Base-by-base conservation (phyloP, 2,329 filamentous ascomycete genomes). In the Seiridium unicorne region DNA sequence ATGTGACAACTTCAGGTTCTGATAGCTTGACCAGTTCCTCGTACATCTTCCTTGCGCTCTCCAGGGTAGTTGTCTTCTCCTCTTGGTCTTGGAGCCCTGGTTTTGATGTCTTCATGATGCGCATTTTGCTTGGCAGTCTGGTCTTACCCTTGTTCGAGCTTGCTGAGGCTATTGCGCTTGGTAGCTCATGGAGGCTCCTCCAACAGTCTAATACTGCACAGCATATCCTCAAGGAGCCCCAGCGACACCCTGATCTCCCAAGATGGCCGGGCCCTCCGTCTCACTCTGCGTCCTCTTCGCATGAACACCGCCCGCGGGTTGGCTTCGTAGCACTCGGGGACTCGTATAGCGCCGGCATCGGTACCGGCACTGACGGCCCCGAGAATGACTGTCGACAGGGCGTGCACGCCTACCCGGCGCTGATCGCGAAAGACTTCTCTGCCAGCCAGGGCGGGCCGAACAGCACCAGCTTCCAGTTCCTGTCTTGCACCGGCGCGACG, bases 291-390 rank as follows among this genome's bases (percentile, higher is more conserved):
- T 36, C 53, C 11, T 7, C 42, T 3, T 35, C 44, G 31, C 38
- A 53, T 11, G 7, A 32, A 5, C 55, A n/a, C 4, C 55, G 8
- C 4, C 44, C 46, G 11, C 56, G 57, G 7, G 61, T 65, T 5
- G 76, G 76, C 56, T 79, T 80, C 64, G 72, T 74, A 60, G 76
- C 78, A 8, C 68, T 81, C 10, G 78, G 78, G 6, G 78, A 82
- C 62, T 81, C 78, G 5, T 82, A 81, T 64, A 78, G 76, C 53
- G 78, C 79, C 3, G 79, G 79, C 38, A 81, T 81, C 60, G 79
- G 79, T 57, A 81, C 79, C 3, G 74, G 74, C 48, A 58, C 76
- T 48, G 73, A 78, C 46, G 75, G 72, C 44, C 69, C 70, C 11
- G 76, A 79, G 60, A 71, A 77, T 51, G 70, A 74, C 48, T 81